These are phyloP conservation scores for Boletellus emodensis DNA, from an alignment of 768 basidiomycete genomes.

Conservation along the genomic window DNA sequence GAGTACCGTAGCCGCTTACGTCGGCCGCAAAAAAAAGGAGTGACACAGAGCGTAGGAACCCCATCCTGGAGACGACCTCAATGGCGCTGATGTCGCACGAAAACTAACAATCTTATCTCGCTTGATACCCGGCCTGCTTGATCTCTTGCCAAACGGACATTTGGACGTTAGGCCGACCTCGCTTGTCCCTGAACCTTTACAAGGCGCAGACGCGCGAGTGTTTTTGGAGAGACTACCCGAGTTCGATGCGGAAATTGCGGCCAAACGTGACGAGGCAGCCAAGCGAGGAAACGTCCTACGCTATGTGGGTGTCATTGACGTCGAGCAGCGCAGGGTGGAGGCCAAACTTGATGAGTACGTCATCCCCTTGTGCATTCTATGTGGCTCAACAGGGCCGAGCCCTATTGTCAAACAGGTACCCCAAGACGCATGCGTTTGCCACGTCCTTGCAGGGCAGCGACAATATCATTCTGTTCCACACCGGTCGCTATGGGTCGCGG, in stretches of 20 bases:
- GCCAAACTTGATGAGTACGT: conserved; percentile 86
- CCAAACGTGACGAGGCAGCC: conserved; percentile 73
- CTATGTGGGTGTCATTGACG: conserved; percentile 94
- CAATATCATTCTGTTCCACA: conserved; percentile 98
- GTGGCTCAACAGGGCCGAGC: neutral
- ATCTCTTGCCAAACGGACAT: conserved; percentile 71
- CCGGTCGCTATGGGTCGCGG: conserved; percentile 80
- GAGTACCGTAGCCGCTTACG: conserved; percentile 12
- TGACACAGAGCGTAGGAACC: conserved; percentile 69
- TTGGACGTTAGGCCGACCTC: conserved; percentile 77
- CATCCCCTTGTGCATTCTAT: neutral
- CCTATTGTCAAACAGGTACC: conserved; percentile 55
- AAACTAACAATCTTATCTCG: conserved; percentile 96
- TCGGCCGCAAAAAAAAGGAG: neutral
- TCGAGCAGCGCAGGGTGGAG: conserved; percentile 58
- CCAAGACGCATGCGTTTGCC: conserved; percentile 87
- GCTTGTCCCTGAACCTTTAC: conserved; percentile 76
- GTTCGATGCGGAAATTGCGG: conserved; percentile 76
- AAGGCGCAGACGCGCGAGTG: conserved; percentile 70
- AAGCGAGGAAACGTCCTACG: conserved; percentile 81
- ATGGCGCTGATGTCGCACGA: conserved; percentile 94
- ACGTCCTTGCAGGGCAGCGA: conserved; percentile 95
- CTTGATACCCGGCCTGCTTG: conserved; percentile 50
- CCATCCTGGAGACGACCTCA: conserved; percentile 94
- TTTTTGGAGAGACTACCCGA: conserved; percentile 78